Conservation (phyloP, 2,329 filamentous ascomycete species). For the Boeremia exigua region DNA sequence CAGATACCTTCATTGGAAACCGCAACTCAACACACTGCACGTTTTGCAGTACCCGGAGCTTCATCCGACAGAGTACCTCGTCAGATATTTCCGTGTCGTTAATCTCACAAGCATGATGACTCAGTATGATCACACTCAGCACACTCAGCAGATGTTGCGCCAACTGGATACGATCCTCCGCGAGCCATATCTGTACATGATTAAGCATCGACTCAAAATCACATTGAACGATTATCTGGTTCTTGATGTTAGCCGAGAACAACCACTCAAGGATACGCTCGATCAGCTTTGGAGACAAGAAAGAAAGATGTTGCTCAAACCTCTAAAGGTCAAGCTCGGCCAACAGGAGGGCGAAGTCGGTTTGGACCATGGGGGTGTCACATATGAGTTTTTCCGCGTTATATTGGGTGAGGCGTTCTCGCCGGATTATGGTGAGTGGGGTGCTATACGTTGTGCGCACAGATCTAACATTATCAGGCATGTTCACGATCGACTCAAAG, state of each 20-base stretch:
- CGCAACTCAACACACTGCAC: slow-evolving; percentile 70
- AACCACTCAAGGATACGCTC: slow-evolving; percentile 59
- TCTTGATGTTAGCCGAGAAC: slow-evolving; percentile 52
- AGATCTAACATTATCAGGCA: slow-evolving; percentile 52
- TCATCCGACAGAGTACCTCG: slow-evolving; percentile 73
- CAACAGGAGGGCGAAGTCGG: slow-evolving; percentile 83
- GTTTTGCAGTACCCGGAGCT: slow-evolving; percentile 82
- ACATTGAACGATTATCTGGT: slow-evolving; percentile 50
- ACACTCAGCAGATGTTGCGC: slow-evolving; percentile 36
- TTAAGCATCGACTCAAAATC: slow-evolving; percentile 42
- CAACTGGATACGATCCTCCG: slow-evolving; percentile 32
- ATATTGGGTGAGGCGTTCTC: slow-evolving; percentile 80
- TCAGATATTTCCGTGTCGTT: slow-evolving; percentile 85
- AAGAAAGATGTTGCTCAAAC: slow-evolving; percentile 79
- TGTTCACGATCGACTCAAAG: slow-evolving; percentile 77
- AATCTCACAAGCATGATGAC: slow-evolving; percentile 88
- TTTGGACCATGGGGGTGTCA: slow-evolving; percentile 91
- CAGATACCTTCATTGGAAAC: slow-evolving; percentile 70
- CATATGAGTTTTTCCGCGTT: slow-evolving; percentile 93
- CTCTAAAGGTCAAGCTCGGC: slow-evolving; percentile 86
- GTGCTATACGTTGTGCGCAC: background rate
- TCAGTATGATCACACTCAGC: slow-evolving; percentile 64
- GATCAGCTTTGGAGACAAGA: slow-evolving; percentile 91
- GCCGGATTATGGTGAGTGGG: slow-evolving; percentile 69
- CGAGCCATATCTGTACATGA: slow-evolving; percentile 31